Base-by-base conservation (phyloP, 805 yeast genomes). In the Metschnikowia chrysomelidarum region DNA sequence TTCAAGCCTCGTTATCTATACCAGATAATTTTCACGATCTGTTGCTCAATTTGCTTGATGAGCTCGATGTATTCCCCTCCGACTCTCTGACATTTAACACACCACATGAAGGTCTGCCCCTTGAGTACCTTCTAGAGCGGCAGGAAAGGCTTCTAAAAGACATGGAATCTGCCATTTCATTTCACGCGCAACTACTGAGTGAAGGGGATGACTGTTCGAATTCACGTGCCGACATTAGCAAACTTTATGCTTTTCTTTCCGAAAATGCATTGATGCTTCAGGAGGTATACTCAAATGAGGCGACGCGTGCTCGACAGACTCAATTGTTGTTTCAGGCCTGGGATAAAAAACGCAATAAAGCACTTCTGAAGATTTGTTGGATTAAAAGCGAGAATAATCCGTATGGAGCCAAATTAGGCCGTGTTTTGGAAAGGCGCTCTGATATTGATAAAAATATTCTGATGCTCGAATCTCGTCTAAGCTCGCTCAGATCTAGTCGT, bases 211-310 rank as follows among this genome's bases (percentile, higher is more conserved):
- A 47, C 32, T 38, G 45, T 25, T 18, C 39, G 6, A 20, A 15
- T 3, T 15, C 30, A 5, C 24, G 53, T 2, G 12, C 17, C 12
- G 19, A 18, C 7, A 20, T 41, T 8, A 24, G 27, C 10, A 19
- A 17, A 7, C 28, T 30, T 13, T 39, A 45, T 7, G 36, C 20
- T 12, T 28, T 66, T 37, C 42, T 75, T n/a, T 60, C 69, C 6
- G 71, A 70, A 33, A 60, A 59, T 35, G 62, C 65, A 39, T 62
- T 64, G 33, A 65, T 75, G 5, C 60, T 73, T 47, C 57, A 59
- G 35, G 80, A 76, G 47, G 53, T 73, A 2, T 75, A 75, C 50
- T 38, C 51, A 3, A 51, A 60, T 2, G 76, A 73, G 24, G 49
- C 60, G 5, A 37, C 45, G 3, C 48, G 47, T n/a, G 57, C 65